Evolutionary conservation across 306 rosid species (phyloP).

Genomic region (Fagus sylvatica): DNA sequence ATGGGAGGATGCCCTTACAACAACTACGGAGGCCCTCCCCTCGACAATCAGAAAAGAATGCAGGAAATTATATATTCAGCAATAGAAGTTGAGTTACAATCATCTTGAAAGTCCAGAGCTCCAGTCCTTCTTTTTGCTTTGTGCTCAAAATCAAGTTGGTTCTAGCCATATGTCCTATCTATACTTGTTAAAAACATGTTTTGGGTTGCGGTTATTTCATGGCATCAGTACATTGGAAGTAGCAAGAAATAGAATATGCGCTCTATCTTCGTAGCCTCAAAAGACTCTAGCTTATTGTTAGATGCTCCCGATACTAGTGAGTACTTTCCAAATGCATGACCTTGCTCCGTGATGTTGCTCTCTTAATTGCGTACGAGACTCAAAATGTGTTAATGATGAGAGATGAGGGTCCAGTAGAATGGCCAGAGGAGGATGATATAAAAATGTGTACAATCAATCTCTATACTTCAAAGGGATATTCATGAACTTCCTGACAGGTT

Average conservation of each 20-base stretch:
- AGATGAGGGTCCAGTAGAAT: background rate
- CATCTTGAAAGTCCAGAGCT: slow-evolving; percentile 25
- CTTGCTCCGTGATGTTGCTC: slow-evolving; percentile 7
- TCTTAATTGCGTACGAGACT: slow-evolving; percentile 1
- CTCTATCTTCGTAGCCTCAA: background rate
- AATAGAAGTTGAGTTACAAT: slow-evolving; percentile 33
- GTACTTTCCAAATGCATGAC: background rate
- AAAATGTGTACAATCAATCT: background rate
- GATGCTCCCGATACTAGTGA: background rate
- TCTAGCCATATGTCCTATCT: background rate
- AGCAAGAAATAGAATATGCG: background rate
- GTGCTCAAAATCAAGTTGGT: slow-evolving; percentile 9
- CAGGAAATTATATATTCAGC: background rate
- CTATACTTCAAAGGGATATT: background rate
- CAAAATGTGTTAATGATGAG: background rate
- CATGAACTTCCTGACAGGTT: background rate
- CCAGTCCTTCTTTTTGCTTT: slow-evolving; percentile 26
- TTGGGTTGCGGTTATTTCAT: slow-evolving; percentile 19
- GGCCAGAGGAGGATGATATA: background rate
- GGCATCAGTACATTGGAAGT: background rate
- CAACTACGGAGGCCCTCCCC: background rate
- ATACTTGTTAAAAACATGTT: slow-evolving; percentile 21
- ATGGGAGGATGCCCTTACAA: background rate
- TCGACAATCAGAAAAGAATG: background rate
- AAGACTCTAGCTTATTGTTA: background rate